These are phyloP conservation scores for Myriosclerotinia duriaeana DNA, from an alignment of 2,329 filamentous ascomycete genomes.

Conservation along the genomic window DNA sequence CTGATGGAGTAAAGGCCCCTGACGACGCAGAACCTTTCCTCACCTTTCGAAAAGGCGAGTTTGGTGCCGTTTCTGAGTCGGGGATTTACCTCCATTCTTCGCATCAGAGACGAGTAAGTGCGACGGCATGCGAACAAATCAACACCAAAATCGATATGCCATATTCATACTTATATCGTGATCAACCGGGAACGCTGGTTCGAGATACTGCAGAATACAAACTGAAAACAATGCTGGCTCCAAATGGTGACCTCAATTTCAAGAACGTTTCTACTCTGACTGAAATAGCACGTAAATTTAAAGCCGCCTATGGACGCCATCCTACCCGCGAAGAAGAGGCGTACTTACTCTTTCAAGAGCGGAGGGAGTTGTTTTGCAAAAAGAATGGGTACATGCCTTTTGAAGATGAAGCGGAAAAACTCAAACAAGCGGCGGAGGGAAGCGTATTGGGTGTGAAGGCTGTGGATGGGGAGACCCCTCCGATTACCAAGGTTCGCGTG, in stretches of 20 bases:
- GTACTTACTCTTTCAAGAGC: background rate
- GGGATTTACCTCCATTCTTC: slow-evolving; percentile 42
- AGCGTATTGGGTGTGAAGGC: background rate
- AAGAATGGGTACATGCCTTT: background rate
- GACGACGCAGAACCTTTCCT: background rate
- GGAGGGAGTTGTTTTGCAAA: background rate
- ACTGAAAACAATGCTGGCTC: background rate
- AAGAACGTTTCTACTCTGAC: background rate
- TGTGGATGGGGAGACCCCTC: background rate
- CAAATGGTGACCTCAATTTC: background rate
- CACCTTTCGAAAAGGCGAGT: slow-evolving; percentile 44
- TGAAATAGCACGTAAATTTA: background rate
- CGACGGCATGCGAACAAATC: background rate
- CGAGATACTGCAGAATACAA: background rate
- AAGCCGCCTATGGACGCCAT: background rate
- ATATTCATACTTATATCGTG: slow-evolving; percentile 40
- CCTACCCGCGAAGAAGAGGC: background rate
- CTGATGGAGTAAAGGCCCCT: background rate
- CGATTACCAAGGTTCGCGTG: background rate
- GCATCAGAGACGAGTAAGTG: background rate
- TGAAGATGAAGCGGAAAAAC: background rate
- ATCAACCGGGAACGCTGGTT: background rate
- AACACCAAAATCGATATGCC: slow-evolving; percentile 51
- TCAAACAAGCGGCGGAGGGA: background rate
- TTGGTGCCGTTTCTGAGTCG: slow-evolving; percentile 62